Percentiles rank a stretch among this genome's conserved stretches.
Conservation (phyloP, 345 rosid species). For the Ceriops decandra region DNA sequence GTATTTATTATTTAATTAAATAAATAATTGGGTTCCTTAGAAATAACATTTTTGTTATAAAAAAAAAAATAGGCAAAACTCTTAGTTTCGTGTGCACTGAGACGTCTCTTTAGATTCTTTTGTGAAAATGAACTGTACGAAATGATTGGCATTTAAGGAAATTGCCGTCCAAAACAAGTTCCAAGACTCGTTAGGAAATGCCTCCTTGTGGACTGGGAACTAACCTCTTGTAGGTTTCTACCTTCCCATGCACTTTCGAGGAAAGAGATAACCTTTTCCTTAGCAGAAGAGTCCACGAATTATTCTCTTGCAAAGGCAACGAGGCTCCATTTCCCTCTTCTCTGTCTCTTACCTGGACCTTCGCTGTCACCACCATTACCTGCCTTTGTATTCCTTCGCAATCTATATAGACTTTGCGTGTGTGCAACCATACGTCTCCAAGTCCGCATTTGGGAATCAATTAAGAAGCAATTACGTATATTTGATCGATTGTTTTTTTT, state of each 20-base stretch:
- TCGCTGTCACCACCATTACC: constrained; percentile 26
- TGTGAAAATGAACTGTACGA: no score
- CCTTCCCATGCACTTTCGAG: constrained; percentile 48
- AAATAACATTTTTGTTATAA: no score
- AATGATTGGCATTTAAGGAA: not conserved
- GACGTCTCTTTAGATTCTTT: no score
- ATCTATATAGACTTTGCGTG: constrained; percentile 4
- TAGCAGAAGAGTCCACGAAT: constrained; percentile 10
- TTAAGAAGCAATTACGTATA: no score
- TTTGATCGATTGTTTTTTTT: no score
- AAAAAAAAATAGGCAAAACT: no score
- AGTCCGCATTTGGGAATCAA: no score
- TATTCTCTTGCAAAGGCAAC: constrained; percentile 9
- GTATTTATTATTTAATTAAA: no score
- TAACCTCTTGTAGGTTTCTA: constrained; percentile 1
- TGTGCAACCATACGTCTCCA: not conserved
- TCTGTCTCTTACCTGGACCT: constrained; percentile 27
- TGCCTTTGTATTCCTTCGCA: not conserved
- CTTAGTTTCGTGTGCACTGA: no score
- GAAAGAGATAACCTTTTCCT: constrained; percentile 22
- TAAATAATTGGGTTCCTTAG: no score
- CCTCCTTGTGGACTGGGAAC: constrained; percentile 9
- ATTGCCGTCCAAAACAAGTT: not conserved
- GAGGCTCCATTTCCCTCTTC: not conserved
- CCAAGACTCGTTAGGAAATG: not conserved